phyloP scores from a whole-genome alignment of 2,329 filamentous ascomycete species.

The Cucurbitaria berberidis region DNA sequence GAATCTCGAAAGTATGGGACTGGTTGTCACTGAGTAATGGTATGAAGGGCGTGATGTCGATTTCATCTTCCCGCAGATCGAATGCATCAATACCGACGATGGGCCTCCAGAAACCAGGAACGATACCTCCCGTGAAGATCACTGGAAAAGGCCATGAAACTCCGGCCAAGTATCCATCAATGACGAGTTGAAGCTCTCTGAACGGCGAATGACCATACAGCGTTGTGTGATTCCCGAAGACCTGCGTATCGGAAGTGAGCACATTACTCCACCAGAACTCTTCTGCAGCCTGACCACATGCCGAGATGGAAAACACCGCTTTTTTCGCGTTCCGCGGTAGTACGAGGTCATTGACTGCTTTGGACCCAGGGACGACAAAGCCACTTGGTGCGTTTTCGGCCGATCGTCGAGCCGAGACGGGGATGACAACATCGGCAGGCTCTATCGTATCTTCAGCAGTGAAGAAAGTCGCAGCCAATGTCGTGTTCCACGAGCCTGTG shows the following conservation, averaged over 20 bases:
- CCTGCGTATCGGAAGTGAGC: constrained; percentile 63
- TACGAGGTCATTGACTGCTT: constrained; percentile 64
- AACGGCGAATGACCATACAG: constrained; percentile 75
- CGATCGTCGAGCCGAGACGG: constrained; percentile 64
- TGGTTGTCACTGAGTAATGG: constrained; percentile 70
- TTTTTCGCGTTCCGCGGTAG: constrained; percentile 71
- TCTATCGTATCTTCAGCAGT: constrained; percentile 52
- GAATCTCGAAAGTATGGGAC: constrained; percentile 71
- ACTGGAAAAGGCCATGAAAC: constrained; percentile 82
- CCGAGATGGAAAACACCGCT: constrained; percentile 77
- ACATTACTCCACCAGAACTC: constrained; percentile 90
- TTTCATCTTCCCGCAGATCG: constrained; percentile 78
- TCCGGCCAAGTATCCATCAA: constrained; percentile 75
- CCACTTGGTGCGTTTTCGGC: constrained; percentile 63
- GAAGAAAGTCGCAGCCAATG: constrained; percentile 76
- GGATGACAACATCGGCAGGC: constrained; percentile 69
- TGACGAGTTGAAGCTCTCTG: constrained; percentile 76
- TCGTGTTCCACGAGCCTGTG: constrained; percentile 76
- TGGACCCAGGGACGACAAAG: constrained; percentile 69
- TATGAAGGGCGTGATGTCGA: constrained; percentile 81
- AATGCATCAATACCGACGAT: constrained; percentile 80
- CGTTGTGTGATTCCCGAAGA: constrained; percentile 64
- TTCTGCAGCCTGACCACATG: constrained; percentile 76
- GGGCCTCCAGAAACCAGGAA: constrained; percentile 77
- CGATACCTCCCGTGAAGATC: constrained; percentile 81